Conservation (phyloP, 306 rosid genomes). For the Pachyrhizus erosus region DNA sequence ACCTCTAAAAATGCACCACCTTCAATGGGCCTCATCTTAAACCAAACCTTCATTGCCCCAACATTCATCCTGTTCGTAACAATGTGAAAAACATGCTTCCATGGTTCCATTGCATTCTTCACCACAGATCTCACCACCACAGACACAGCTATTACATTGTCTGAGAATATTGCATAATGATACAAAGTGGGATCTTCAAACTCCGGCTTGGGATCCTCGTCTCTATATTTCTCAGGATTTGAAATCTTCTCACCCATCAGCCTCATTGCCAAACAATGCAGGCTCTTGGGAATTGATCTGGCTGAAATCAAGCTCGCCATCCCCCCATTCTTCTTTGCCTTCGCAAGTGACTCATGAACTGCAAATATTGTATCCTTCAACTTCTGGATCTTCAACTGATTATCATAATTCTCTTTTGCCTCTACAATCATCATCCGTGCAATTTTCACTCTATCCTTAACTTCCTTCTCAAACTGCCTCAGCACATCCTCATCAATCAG, state of each 20-base stretch:
- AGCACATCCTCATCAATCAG: constrained; percentile 85
- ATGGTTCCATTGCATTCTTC: constrained; percentile 87
- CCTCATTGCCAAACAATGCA: constrained; percentile 99
- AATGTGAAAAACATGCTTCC: constrained; percentile 94
- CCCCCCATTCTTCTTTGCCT: constrained; percentile 97
- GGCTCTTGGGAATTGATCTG: constrained; percentile 87
- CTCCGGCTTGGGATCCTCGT: constrained; percentile 76
- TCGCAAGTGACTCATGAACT: constrained; percentile 82
- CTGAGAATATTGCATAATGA: constrained; percentile 95
- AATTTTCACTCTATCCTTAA: constrained; percentile 93
- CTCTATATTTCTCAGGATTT: constrained; percentile 81
- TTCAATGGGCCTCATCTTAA: constrained; percentile 92
- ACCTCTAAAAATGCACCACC: constrained; percentile 87
- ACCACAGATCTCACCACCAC: constrained; percentile 95
- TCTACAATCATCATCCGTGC: constrained; percentile 81
- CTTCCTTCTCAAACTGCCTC: constrained; percentile 97
- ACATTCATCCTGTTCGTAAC: constrained; percentile 96
- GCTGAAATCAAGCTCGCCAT: constrained; percentile 91
- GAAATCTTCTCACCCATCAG: constrained; percentile 88
- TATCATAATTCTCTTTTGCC: constrained; percentile 92
- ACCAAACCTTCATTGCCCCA: constrained; percentile 99
- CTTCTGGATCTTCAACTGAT: constrained; percentile 96
- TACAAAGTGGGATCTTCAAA: constrained; percentile 91
- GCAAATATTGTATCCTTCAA: constrained; percentile 96
- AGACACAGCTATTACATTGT: constrained; percentile 91